Evolutionary conservation across 306 rosid species (phyloP).

Genomic region (Elaeagnus macrophylla): DNA sequence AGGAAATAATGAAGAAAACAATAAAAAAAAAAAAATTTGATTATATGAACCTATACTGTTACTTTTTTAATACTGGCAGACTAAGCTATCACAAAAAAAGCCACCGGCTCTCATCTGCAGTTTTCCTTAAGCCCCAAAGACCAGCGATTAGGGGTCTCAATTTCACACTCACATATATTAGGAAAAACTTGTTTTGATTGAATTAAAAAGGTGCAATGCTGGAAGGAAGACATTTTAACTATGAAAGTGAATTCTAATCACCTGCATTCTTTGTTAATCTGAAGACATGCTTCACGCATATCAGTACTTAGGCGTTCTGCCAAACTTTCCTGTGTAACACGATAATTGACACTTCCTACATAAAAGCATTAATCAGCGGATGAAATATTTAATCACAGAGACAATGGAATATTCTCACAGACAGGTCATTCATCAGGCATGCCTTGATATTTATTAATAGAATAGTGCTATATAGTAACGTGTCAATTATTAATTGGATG

Average conservation of each 20-base stretch:
- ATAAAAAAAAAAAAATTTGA: too few relatives aligned
- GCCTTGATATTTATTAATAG: background rate
- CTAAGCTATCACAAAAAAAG: too few relatives aligned
- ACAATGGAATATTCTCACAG: background rate
- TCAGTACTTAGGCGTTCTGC: constrained; percentile 50
- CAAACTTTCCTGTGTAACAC: constrained; percentile 57
- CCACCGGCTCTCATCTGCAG: too few relatives aligned
- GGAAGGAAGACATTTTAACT: background rate
- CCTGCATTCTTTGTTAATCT: constrained; percentile 64
- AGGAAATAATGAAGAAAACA: too few relatives aligned
- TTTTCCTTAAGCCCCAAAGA: too few relatives aligned
- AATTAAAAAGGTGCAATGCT: background rate
- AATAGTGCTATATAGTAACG: too few relatives aligned
- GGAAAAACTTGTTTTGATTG: background rate
- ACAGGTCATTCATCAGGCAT: background rate
- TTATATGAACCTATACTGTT: too few relatives aligned
- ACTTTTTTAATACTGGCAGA: too few relatives aligned
- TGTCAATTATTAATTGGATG: too few relatives aligned
- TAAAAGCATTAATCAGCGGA: constrained; percentile 6
- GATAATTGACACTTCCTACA: constrained; percentile 34
- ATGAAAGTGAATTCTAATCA: constrained; percentile 12
- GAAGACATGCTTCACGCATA: constrained; percentile 59
- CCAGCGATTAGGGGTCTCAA: too few relatives aligned
- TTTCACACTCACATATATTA: background rate
- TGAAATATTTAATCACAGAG: background rate